These are phyloP conservation scores for Vitis hybrid DNA, from an alignment of 177 flowering plant species.

Conservation along the genomic window DNA sequence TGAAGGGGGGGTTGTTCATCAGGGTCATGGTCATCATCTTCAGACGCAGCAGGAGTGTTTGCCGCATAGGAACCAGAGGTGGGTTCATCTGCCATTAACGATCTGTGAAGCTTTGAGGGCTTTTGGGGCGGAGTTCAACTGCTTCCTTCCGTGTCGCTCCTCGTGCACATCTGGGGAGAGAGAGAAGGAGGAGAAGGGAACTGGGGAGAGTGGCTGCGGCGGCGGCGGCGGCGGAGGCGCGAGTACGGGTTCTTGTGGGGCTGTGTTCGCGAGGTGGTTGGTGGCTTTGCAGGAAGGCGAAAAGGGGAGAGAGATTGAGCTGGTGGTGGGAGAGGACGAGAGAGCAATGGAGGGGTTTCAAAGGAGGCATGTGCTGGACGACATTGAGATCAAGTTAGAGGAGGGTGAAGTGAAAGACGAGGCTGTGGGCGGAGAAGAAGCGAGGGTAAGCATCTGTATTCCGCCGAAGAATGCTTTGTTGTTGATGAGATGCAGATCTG, in stretches of 20 bases:
- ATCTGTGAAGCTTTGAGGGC: conserved; percentile 82
- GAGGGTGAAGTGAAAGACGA: conserved; percentile 15
- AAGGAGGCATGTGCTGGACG: conserved; percentile 49
- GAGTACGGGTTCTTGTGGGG: conserved; percentile 49
- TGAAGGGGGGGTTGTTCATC: conserved; percentile 16
- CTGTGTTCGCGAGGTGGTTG: conserved; percentile 74
- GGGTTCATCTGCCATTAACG: conserved; percentile 87
- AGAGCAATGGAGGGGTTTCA: conserved; percentile 21
- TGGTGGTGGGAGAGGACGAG: conserved; percentile 51
- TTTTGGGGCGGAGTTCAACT: conserved; percentile 70
- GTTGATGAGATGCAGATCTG: conserved; percentile 95
- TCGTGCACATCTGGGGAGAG: conserved; percentile 39
- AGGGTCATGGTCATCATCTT: background rate
- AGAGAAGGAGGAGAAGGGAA: conserved; percentile 30
- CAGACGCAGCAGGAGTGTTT: conserved; percentile 32
- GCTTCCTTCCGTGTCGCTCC: conserved; percentile 62
- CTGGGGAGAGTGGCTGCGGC: conserved; percentile 2
- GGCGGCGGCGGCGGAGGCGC: conserved; percentile 2
- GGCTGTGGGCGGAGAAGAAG: conserved; percentile 30
- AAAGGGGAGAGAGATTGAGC: conserved; percentile 57
- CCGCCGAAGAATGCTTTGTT: conserved; percentile 92
- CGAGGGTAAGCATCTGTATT: conserved; percentile 52
- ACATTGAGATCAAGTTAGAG: conserved; percentile 43
- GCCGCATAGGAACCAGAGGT: conserved; percentile 63
- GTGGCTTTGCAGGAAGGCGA: conserved; percentile 59